Conservation (phyloP, 805 yeast genomes). For the Pichia nanzhaoensis region DNA sequence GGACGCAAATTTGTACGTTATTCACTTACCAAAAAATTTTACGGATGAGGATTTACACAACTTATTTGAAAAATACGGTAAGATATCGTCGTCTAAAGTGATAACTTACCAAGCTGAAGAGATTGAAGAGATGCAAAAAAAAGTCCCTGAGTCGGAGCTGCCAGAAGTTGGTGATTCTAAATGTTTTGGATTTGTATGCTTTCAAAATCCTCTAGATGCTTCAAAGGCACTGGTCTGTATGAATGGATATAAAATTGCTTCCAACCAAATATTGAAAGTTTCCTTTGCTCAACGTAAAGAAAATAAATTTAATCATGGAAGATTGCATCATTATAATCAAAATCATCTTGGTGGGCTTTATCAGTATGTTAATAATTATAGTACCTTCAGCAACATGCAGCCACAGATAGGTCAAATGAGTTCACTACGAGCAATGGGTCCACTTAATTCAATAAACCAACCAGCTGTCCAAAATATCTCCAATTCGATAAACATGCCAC, state of each 20-base stretch:
- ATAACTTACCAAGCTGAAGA: conserved; percentile 41
- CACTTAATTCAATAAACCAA: not conserved
- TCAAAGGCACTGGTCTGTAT: conserved; percentile 60
- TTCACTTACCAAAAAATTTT: conserved; percentile 50
- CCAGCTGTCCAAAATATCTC: too few relatives aligned
- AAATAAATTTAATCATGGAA: conserved; percentile 37
- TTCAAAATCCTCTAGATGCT: conserved; percentile 58
- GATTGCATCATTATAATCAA: conserved; percentile 31
- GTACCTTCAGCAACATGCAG: conserved; percentile 1
- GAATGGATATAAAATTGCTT: conserved; percentile 43
- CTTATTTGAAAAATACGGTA: conserved; percentile 42
- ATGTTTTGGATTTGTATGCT: conserved; percentile 82
- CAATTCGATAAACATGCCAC: too few relatives aligned
- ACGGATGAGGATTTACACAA: conserved; percentile 45
- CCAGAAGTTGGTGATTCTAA: conserved; percentile 38
- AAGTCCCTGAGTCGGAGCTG: not conserved
- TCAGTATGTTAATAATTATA: conserved; percentile 20
- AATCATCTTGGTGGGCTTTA: conserved; percentile 28
- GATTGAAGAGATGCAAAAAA: too few relatives aligned
- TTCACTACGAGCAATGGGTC: not conserved
- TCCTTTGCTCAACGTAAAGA: conserved; percentile 74
- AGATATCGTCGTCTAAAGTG: conserved; percentile 47
- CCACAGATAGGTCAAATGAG: not conserved
- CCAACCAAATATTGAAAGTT: conserved; percentile 33
- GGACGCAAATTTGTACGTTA: conserved; percentile 69